phyloP scores from a whole-genome alignment of 176 grass and related monocot species.

The Rhynchospora tenuis region DNA sequence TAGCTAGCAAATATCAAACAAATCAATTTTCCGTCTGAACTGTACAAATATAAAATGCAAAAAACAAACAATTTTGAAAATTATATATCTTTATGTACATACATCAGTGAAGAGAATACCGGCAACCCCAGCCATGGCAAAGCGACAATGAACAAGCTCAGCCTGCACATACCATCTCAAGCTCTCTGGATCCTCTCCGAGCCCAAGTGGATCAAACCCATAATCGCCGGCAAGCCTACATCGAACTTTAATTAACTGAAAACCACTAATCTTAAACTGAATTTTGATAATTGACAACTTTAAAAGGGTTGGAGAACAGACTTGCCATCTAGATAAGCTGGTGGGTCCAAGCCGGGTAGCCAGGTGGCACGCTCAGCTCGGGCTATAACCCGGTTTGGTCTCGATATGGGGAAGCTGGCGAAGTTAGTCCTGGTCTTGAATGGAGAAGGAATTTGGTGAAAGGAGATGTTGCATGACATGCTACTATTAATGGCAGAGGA shows the following conservation, averaged over 20 bases:
- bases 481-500: conserved; percentile 20
- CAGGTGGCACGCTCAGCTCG: conserved; percentile 59
- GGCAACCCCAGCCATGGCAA: conserved; percentile 52
- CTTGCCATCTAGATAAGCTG: conserved; percentile 82
- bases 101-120: conserved; percentile 44
- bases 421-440: not conserved
- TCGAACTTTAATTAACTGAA: not conserved
- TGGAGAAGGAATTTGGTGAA: conserved; percentile 10
- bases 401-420: not conserved
- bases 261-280: not conserved
- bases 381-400: conserved; percentile 15
- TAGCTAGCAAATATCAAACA: conserved; percentile 34
- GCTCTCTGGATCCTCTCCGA: conserved; percentile 55
- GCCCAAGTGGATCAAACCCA: conserved; percentile 80
- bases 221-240: conserved; percentile 65
- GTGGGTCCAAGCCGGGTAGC: conserved; percentile 73
- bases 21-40: conserved; percentile 7
- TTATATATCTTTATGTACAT: not conserved
- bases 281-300: not conserved
- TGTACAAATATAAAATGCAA: not conserved
- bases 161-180: conserved; percentile 88
- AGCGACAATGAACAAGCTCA: conserved; percentile 76
- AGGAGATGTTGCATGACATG: conserved; percentile 19
- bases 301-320: conserved; percentile 34
- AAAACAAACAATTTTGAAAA: not conserved